phyloP scores from a whole-genome alignment of 2,329 filamentous ascomycete genomes.

The Xylariaceae sp. region DNA sequence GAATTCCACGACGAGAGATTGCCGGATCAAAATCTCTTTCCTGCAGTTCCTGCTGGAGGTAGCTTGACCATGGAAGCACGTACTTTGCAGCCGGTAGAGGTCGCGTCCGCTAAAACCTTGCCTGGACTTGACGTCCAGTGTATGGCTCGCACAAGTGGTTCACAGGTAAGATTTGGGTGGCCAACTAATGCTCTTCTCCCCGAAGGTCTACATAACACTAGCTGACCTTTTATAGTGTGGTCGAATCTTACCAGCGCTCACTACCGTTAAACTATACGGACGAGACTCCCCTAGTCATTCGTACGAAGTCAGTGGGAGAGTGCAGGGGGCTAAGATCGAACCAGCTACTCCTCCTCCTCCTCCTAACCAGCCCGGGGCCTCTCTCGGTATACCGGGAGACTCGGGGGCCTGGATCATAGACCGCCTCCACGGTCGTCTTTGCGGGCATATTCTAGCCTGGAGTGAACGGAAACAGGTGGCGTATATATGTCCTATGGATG shows the following conservation, averaged over 20 bases:
- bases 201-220: neutral
- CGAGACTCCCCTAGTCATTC: constrained; percentile 73
- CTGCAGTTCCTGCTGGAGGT: constrained; percentile 31
- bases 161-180: constrained; percentile 40
- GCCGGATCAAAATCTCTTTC: constrained; percentile 67
- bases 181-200: neutral
- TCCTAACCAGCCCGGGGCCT: constrained; percentile 23
- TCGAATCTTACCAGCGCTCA: constrained; percentile 69
- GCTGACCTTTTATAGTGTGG: constrained; percentile 49
- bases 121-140: constrained; percentile 79
- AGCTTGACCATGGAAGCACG: constrained; percentile 26
- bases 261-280: constrained; percentile 81
- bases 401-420: constrained; percentile 91
- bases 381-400: constrained; percentile 73
- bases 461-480: constrained; percentile 73
- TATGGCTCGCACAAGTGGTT: constrained; percentile 77
- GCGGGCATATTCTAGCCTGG: constrained; percentile 87
- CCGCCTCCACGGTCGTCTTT: constrained; percentile 69
- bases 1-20: constrained; percentile 67
- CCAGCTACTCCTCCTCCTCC: constrained; percentile 3
- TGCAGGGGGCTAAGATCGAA: constrained; percentile 19
- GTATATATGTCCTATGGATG: constrained; percentile 94
- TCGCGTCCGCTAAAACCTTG: constrained; percentile 55
- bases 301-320: constrained; percentile 50
- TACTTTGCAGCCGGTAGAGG: constrained; percentile 48